Evolutionary conservation across 2,329 filamentous ascomycete genomes (phyloP).

Genomic region (Calonectria pseudoreteaudii): DNA sequence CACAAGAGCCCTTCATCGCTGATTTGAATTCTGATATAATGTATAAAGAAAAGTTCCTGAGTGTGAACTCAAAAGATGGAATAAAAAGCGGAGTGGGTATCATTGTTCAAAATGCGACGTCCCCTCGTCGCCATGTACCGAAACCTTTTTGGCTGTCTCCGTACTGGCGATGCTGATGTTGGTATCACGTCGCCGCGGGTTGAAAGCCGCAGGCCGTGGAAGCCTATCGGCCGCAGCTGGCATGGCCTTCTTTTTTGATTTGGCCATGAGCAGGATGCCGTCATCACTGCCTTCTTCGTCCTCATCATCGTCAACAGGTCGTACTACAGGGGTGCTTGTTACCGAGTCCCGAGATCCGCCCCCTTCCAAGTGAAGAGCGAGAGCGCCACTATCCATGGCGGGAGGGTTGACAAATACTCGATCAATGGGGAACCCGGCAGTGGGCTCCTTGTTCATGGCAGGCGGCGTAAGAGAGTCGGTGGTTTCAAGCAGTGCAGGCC

Average conservation of each 20-base stretch:
- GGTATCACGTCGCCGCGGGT: slow-evolving; percentile 65
- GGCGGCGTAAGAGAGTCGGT: slow-evolving; percentile 68
- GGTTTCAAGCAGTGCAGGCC: slow-evolving; percentile 60
- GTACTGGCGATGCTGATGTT: slow-evolving; percentile 72
- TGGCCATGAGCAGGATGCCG: slow-evolving; percentile 66
- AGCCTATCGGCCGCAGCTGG: slow-evolving; percentile 23
- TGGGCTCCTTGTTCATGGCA: slow-evolving; percentile 60
- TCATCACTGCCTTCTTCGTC: slow-evolving; percentile 65
- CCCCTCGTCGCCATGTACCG: slow-evolving; percentile 50
- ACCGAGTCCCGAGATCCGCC: slow-evolving; percentile 34
- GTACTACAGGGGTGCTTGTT: slow-evolving; percentile 42
- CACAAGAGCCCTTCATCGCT: slow-evolving; percentile 30
- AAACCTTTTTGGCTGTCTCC: slow-evolving; percentile 72
- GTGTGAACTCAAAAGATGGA: neutral
- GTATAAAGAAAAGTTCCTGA: slow-evolving; percentile 24
- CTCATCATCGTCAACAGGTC: slow-evolving; percentile 54
- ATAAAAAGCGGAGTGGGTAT: slow-evolving; percentile 38
- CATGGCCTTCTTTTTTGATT: slow-evolving; percentile 58
- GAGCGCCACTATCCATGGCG: slow-evolving; percentile 48
- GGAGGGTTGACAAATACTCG: slow-evolving; percentile 49
- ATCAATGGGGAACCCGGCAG: slow-evolving; percentile 60
- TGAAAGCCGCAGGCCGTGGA: slow-evolving; percentile 46
- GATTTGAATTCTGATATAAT: slow-evolving; percentile 31
- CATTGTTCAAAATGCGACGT: slow-evolving; percentile 41
- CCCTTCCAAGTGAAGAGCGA: slow-evolving; percentile 45